These are phyloP conservation scores for Citrus mangshanensis DNA, from an alignment of 345 rosid species.

Conservation along the genomic window DNA sequence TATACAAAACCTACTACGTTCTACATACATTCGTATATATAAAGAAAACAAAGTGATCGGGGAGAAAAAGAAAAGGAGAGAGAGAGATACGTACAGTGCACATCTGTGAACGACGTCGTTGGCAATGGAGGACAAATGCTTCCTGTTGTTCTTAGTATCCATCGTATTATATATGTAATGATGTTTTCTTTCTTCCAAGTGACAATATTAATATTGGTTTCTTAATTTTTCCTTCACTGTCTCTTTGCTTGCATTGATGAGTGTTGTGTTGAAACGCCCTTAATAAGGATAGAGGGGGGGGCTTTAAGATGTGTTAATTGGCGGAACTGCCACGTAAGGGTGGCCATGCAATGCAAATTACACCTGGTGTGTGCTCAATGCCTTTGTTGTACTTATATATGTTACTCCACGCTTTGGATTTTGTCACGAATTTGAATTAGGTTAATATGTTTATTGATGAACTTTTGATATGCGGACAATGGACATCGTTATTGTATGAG, in stretches of 20 bases:
- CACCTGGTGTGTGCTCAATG: not conserved
- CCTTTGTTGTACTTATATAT: too few relatives aligned
- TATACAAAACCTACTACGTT: too few relatives aligned
- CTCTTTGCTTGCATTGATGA: not conserved
- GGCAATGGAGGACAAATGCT: conserved; percentile 83
- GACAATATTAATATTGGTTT: not conserved
- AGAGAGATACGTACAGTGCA: conserved; percentile 45
- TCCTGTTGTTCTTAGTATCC: conserved; percentile 36
- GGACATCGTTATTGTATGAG: too few relatives aligned
- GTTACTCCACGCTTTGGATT: not conserved
- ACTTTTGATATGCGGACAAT: too few relatives aligned
- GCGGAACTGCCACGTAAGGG: conserved; percentile 31
- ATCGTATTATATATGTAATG: not conserved
- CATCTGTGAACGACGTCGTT: conserved; percentile 57
- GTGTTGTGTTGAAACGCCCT: not conserved
- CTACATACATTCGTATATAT: not conserved
- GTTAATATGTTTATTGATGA: too few relatives aligned
- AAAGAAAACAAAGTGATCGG: too few relatives aligned
- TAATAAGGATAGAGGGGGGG: not conserved
- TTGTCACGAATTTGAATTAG: too few relatives aligned
- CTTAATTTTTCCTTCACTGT: not conserved
- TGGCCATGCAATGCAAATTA: conserved; percentile 38
- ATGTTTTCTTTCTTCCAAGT: not conserved
- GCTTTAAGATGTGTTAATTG: not conserved
- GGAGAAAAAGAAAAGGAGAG: not conserved